Percentiles rank a stretch among this genome's conserved stretches.
phyloP scores from a whole-genome alignment of 1,284 basidiomycete species.

The Boletellus dicymbophilus region DNA sequence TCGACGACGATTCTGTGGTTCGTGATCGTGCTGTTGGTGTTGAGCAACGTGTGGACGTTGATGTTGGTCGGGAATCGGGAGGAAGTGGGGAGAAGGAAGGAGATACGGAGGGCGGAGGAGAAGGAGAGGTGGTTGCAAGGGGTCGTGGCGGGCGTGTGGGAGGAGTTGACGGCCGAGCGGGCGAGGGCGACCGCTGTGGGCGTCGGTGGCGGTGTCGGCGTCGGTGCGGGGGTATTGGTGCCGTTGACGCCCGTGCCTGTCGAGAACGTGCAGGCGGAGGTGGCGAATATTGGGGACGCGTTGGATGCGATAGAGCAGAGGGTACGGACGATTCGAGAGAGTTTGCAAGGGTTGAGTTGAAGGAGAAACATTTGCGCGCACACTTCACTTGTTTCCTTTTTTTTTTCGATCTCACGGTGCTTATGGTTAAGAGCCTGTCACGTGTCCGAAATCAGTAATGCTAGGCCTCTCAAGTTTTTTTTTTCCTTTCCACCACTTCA shows the following conservation, averaged over 20 bases:
- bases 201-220: too few species aligned
- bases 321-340: slow-evolving; percentile 46
- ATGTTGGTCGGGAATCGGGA: slow-evolving; percentile 55
- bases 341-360: slow-evolving; percentile 25
- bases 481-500: too few species aligned
- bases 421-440: too few species aligned
- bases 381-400: too few species aligned
- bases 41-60: slow-evolving; percentile 80
- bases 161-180: slow-evolving; percentile 56
- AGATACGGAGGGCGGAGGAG: slow-evolving; percentile 59
- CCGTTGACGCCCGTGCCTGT: slow-evolving; percentile 19
- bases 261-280: slow-evolving; percentile 48
- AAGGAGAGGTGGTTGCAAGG: slow-evolving; percentile 74
- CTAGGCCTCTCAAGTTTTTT: too few species aligned
- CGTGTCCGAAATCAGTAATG: too few species aligned
- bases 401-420: too few species aligned
- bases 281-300: slow-evolving; percentile 48
- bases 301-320: slow-evolving; percentile 61
- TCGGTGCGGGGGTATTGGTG: slow-evolving; percentile 12
- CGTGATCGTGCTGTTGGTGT: slow-evolving; percentile 69
- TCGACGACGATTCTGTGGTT: slow-evolving; percentile 71
- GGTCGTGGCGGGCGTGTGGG: slow-evolving; percentile 67
- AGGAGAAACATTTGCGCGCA: too few species aligned
- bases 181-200: slow-evolving; percentile 14
- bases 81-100: slow-evolving; percentile 55